Evolutionary conservation across 2,329 filamentous ascomycete genomes (phyloP), one percentile per base, ranked within the genome.

Genomic region (Phialocephala sp.): DNA sequence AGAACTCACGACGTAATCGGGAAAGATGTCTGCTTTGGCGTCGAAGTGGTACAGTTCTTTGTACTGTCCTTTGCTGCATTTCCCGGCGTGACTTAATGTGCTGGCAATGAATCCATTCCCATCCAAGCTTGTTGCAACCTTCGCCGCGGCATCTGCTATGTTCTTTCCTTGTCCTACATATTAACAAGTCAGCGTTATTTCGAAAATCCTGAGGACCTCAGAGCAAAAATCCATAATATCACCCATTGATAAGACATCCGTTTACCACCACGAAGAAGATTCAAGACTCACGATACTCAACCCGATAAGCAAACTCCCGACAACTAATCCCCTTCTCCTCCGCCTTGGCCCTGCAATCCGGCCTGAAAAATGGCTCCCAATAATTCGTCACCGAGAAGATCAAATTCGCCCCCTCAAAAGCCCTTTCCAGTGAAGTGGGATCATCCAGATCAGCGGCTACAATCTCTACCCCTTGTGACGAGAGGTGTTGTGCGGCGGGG

Each of bases 361-460:
- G 64, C 15, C 64, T 11, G 24, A 62, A 66, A 41, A 66, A 66
- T 1, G 64, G 64, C 47, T 66, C 64, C 64, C 64, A 87, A 75
- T 84, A 87, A 67, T 87, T 80, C 0, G 85, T 87, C 59, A 85
- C 81, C 66, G 79, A 79, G 75, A 87, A 87, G 66, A 87, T 84
- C 64, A 80, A 72, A 65, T 82, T 80, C 20, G 83, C 83, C 8
- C 80, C 81, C 2, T 68, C 43, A 63, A 85, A 84, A 0, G 80
- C 81, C 0, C 69, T 15, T 32, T 74, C 67, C 12, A 85, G 77
- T 4, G 74, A 76, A 4, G 67, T 63, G 1, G 74, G 69, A 36
- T 82, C 78, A 59, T 80, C 75, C n/a, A 83, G 74, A n/a, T 84
- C 78, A 1, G 78, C 81, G 18, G 68, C 41, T 18, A 83, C 78